These are phyloP conservation scores for Hymenoscyphus albidus DNA, from an alignment of 2,329 filamentous ascomycete genomes.

Conservation along the genomic window DNA sequence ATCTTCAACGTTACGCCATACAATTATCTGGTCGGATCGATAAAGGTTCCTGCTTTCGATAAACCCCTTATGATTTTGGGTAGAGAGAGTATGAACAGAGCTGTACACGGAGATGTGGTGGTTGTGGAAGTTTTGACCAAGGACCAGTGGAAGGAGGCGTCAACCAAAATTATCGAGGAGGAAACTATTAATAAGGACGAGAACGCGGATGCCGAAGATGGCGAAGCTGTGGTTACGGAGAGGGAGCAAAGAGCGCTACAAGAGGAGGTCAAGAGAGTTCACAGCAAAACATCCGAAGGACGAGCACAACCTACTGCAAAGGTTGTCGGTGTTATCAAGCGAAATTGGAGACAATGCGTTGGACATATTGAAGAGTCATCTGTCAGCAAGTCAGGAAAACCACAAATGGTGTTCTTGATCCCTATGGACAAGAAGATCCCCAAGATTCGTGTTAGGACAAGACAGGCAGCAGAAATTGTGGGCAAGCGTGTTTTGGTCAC, in stretches of 20 bases:
- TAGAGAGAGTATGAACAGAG: slow-evolving; percentile 91
- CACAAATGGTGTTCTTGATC: slow-evolving; percentile 90
- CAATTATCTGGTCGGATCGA: slow-evolving; percentile 93
- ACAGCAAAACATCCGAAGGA: slow-evolving; percentile 71
- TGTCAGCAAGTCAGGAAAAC: slow-evolving; percentile 68
- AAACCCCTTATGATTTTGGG: slow-evolving; percentile 85
- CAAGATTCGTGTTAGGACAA: slow-evolving; percentile 88
- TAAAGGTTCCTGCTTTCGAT: slow-evolving; percentile 85
- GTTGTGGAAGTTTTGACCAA: slow-evolving; percentile 90
- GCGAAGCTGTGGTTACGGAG: slow-evolving; percentile 75
- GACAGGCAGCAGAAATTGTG: slow-evolving; percentile 82
- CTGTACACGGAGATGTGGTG: slow-evolving; percentile 86
- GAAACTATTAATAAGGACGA: slow-evolving; percentile 89
- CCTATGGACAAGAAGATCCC: slow-evolving; percentile 98
- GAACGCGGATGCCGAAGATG: slow-evolving; percentile 80
- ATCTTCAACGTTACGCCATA: slow-evolving; percentile 95
- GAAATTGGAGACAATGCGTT: slow-evolving; percentile 98
- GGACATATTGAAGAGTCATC: slow-evolving; percentile 90
- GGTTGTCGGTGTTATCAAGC: slow-evolving; percentile 87
- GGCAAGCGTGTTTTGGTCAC: slow-evolving; percentile 90
- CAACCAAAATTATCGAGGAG: slow-evolving; percentile 93
- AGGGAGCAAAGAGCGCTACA: slow-evolving; percentile 82
- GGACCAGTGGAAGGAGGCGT: slow-evolving; percentile 95
- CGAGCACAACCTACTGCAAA: slow-evolving; percentile 84
- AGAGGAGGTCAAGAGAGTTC: slow-evolving; percentile 83